A percentile compares a stretch with the other conserved stretches of the same genome.
These are phyloP conservation scores for Astragalus glycyphyllos DNA, from an alignment of 306 rosid species.

Conservation along the genomic window DNA sequence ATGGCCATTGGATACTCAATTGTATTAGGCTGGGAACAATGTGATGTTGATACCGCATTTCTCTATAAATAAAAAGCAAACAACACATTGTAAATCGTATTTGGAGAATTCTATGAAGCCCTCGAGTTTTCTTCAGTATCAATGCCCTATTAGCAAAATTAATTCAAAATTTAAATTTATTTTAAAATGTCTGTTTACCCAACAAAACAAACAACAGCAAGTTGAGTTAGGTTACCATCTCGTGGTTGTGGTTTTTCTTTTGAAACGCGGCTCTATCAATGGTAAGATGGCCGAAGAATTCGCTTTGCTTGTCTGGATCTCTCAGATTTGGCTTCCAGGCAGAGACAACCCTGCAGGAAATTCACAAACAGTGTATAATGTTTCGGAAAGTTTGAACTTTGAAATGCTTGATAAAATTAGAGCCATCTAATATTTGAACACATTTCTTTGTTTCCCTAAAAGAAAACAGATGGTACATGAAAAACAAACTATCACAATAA, in stretches of 20 bases:
- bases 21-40: constrained; percentile 65
- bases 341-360: constrained; percentile 45
- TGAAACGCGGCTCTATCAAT: constrained; percentile 18
- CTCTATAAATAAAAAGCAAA: constrained; percentile 44
- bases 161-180: too few relatives aligned
- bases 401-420: constrained; percentile 7
- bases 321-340: constrained; percentile 46
- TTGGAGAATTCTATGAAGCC: too few relatives aligned
- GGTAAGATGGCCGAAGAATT: constrained; percentile 52
- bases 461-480: background rate
- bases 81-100: constrained; percentile 17
- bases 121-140: too few relatives aligned
- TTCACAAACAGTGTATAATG: background rate
- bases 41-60: constrained; percentile 70
- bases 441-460: background rate
- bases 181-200: too few relatives aligned
- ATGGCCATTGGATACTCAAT: constrained; percentile 56
- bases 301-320: constrained; percentile 36
- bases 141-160: too few relatives aligned
- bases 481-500: constrained; percentile 2
- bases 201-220: background rate
- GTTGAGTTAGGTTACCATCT: constrained; percentile 48
- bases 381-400: background rate
- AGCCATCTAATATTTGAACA: constrained; percentile 8
- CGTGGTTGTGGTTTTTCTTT: constrained; percentile 42